A percentile compares a stretch with the other conserved stretches of the same genome.
Evolutionary conservation across 257 asterid genomes (phyloP).

Genomic region (Dorcoceras hygrometricum): DNA sequence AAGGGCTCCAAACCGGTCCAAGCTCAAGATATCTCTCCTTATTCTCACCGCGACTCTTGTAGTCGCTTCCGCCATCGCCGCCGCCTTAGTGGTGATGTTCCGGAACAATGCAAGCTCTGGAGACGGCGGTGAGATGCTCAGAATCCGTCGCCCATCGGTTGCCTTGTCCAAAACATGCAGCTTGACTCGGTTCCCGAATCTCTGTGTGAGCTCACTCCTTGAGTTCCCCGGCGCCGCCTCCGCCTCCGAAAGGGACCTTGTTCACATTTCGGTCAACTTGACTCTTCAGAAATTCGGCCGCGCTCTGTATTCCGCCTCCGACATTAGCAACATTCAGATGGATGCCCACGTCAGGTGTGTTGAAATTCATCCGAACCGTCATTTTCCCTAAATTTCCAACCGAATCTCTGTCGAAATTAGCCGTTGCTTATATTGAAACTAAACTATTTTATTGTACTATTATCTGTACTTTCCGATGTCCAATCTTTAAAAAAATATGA

Average conservation of each 20-base stretch:
- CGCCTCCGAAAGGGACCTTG: conserved; percentile 77
- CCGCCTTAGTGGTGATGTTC: conserved; percentile 39
- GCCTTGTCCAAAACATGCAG: conserved; percentile 76
- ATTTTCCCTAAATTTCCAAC: background rate
- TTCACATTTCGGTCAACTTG: conserved; percentile 85
- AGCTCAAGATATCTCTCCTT: conserved; percentile 47
- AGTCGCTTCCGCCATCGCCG: conserved; percentile 51
- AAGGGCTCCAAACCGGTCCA: conserved; percentile 34
- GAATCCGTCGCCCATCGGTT: conserved; percentile 46
- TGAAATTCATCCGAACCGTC: background rate
- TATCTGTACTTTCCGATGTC: background rate
- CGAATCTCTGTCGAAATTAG: too few species aligned
- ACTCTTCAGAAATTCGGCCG: conserved; percentile 64
- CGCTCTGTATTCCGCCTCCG: conserved; percentile 61
- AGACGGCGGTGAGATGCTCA: conserved; percentile 26
- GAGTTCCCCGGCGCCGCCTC: conserved; percentile 73
- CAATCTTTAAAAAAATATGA: too few species aligned
- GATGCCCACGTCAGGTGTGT: conserved; percentile 48
- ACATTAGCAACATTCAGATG: conserved; percentile 58
- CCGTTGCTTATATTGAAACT: background rate
- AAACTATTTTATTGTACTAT: too few species aligned
- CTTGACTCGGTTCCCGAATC: conserved; percentile 55
- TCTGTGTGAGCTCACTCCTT: conserved; percentile 64
- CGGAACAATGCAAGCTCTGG: conserved; percentile 31
- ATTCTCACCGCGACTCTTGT: conserved; percentile 48